Evolutionary conservation across 208 protist genomes (phyloP).

Genomic region (Crithidia brevicula): DNA sequence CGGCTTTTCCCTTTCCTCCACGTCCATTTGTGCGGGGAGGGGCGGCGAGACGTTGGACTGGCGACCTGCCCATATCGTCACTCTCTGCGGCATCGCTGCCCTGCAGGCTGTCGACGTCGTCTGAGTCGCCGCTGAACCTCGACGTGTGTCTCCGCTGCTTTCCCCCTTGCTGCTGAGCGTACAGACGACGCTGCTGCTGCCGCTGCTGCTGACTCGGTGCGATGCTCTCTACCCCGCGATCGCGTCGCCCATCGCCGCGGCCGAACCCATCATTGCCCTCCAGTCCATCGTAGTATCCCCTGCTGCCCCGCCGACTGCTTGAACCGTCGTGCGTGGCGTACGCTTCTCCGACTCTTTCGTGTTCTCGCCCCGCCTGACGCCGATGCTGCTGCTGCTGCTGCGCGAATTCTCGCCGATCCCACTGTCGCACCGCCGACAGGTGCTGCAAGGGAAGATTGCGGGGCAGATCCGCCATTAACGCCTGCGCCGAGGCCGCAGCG

Average conservation of each 20-base stretch:
- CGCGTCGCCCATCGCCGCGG: background rate
- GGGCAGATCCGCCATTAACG: conserved; percentile 49
- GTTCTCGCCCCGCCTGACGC: background rate
- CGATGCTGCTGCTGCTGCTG: background rate
- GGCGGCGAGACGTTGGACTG: too few relatives aligned
- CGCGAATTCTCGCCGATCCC: conserved; percentile 10
- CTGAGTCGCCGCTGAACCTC: background rate
- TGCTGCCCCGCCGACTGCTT: background rate
- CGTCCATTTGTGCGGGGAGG: too few relatives aligned
- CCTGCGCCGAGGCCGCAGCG: conserved; percentile 1
- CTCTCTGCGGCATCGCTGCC: too few relatives aligned
- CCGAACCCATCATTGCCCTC: background rate
- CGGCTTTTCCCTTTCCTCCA: too few relatives aligned
- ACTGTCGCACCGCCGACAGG: conserved; percentile 23
- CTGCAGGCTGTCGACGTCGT: too few relatives aligned
- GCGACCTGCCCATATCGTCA: too few relatives aligned
- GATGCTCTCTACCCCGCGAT: conserved; percentile 6
- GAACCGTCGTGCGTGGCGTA: too few relatives aligned
- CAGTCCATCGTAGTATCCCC: background rate
- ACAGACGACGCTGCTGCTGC: conserved; percentile 7
- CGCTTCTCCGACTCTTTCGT: too few relatives aligned
- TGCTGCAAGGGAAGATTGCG: conserved; percentile 49
- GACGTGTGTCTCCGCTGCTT: background rate
- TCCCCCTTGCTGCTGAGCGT: conserved; percentile 1
- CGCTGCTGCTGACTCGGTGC: conserved; percentile 26